Evolutionary conservation across 2,329 filamentous ascomycete genomes (phyloP).

Genomic region (Orbilia javanica): DNA sequence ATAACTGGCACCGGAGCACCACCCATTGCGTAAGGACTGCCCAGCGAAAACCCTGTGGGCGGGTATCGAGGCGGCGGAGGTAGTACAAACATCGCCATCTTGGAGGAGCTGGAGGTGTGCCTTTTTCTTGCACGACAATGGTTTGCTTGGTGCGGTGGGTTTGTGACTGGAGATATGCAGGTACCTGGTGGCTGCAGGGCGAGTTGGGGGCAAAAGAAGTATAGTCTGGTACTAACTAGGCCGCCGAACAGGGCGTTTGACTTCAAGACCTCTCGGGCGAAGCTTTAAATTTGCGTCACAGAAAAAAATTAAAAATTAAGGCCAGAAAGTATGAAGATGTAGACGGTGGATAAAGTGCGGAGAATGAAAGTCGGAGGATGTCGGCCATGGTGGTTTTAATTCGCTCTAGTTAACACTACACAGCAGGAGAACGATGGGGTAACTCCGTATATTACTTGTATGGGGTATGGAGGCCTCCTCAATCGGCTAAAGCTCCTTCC

Average conservation of each 20-base stretch:
- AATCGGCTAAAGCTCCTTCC: slow-evolving; percentile 58
- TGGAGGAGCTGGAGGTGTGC: slow-evolving; percentile 26
- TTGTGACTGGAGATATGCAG: slow-evolving; percentile 36
- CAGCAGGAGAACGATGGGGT: slow-evolving; percentile 34
- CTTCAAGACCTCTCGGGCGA: not conserved
- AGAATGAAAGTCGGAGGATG: slow-evolving; percentile 18
- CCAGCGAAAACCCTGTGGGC: slow-evolving; percentile 74
- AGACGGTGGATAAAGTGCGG: not conserved
- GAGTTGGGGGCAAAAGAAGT: slow-evolving; percentile 27
- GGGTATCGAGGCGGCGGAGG: slow-evolving; percentile 89
- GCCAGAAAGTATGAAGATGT: not conserved
- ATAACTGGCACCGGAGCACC: slow-evolving; percentile 80
- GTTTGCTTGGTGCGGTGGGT: slow-evolving; percentile 16
- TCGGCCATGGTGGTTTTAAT: slow-evolving; percentile 43
- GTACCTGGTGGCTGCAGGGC: slow-evolving; percentile 41
- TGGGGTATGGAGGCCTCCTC: slow-evolving; percentile 40
- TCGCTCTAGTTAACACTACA: slow-evolving; percentile 31
- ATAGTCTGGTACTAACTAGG: not conserved
- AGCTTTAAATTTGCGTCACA: not conserved
- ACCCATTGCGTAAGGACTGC: slow-evolving; percentile 76
- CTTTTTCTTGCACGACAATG: slow-evolving; percentile 35
- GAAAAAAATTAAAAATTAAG: not conserved
- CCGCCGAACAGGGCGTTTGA: not conserved
- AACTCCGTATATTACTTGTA: slow-evolving; percentile 27
- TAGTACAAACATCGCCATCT: slow-evolving; percentile 71